These are phyloP conservation scores for Paspalum vaginatum DNA, from an alignment of 176 grass and related monocot species.

Conservation along the genomic window DNA sequence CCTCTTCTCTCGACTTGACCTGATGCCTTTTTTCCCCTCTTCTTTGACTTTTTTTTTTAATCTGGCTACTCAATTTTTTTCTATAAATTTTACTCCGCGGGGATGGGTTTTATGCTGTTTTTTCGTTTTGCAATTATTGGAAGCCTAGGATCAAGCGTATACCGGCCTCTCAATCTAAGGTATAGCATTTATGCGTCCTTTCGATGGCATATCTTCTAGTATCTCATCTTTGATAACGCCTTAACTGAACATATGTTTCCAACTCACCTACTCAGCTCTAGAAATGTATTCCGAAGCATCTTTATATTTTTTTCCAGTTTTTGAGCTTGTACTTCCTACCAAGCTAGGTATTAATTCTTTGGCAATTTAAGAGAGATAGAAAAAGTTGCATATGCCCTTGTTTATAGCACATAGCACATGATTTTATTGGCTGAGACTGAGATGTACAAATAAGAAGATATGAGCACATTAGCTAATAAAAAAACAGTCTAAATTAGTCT, in stretches of 20 bases:
- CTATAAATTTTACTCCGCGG: neutral
- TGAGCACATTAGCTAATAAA: too few species aligned
- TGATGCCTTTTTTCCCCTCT: neutral
- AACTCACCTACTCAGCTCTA: neutral
- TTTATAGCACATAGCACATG: too few species aligned
- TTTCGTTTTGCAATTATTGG: neutral
- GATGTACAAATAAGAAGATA: too few species aligned
- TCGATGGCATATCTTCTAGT: neutral
- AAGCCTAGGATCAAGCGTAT: neutral
- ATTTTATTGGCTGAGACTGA: too few species aligned
- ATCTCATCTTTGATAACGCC: neutral
- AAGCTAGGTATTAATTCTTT: too few species aligned
- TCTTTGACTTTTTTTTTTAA: neutral
- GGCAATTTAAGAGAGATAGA: too few species aligned
- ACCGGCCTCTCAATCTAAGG: neutral
- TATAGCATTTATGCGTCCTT: neutral
- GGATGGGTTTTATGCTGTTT: neutral
- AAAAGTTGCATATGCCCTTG: too few species aligned
- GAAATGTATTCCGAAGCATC: neutral
- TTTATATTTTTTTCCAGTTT: too few species aligned
- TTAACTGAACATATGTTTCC: neutral
- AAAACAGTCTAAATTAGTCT: too few species aligned
- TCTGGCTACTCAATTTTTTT: neutral
- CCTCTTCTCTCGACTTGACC: neutral
- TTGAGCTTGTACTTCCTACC: too few species aligned